These are phyloP conservation scores for Aspergillus neoniger DNA, from an alignment of 2,329 filamentous ascomycete genomes.

Conservation along the genomic window DNA sequence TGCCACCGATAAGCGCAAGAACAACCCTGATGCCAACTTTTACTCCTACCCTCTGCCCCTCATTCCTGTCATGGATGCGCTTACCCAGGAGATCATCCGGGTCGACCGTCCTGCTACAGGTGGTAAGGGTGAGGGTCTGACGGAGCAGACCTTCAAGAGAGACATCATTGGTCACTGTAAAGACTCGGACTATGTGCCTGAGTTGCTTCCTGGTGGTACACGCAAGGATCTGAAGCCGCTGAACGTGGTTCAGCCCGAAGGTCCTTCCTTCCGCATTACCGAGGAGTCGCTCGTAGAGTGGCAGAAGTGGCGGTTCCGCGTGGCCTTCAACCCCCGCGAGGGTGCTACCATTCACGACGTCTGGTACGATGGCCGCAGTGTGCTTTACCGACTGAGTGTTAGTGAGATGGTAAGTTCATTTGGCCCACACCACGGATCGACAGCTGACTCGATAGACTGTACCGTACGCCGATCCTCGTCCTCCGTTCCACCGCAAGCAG, in stretches of 20 bases:
- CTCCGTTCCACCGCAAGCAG: constrained; percentile 68
- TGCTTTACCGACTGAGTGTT: constrained; percentile 67
- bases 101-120: constrained; percentile 60
- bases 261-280: constrained; percentile 61
- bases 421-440: not conserved
- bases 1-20: constrained; percentile 42
- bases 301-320: constrained; percentile 70
- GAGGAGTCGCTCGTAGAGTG: constrained; percentile 51
- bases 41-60: constrained; percentile 60
- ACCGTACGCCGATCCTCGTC: constrained; percentile 66
- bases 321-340: constrained; percentile 61
- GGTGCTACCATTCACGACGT: constrained; percentile 71
- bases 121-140: constrained; percentile 52
- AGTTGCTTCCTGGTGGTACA: constrained; percentile 47
- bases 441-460: constrained; percentile 43
- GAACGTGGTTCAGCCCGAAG: constrained; percentile 70
- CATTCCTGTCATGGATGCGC: constrained; percentile 59
- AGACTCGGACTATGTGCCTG: constrained; percentile 53
- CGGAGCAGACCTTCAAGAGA: constrained; percentile 43
- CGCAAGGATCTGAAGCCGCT: constrained; percentile 66
- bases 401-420: constrained; percentile 62
- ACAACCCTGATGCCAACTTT: constrained; percentile 61
- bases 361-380: constrained; percentile 64
- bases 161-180: constrained; percentile 56
- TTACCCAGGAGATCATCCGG: constrained; percentile 57